phyloP scores from a whole-genome alignment of 1,284 basidiomycete species.

The Ustilago shanxiensis region DNA sequence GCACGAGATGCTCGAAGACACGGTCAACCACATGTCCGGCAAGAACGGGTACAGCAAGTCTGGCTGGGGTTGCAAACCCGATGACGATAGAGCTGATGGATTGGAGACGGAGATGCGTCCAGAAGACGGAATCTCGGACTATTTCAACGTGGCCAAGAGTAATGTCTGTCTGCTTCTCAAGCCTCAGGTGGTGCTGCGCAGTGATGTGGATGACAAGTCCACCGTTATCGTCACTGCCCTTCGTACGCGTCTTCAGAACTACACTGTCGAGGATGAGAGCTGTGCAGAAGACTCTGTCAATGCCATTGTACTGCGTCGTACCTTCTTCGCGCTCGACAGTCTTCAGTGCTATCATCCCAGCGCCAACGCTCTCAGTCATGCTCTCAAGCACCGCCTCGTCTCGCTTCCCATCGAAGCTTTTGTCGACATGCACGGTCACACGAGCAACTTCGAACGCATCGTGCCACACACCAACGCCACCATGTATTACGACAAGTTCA shows the following conservation, averaged over 20 bases:
- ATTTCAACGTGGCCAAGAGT: constrained; percentile 74
- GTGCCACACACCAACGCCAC: constrained; percentile 89
- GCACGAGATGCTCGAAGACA: constrained; percentile 66
- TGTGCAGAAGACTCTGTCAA: constrained; percentile 87
- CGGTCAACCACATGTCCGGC: constrained; percentile 51
- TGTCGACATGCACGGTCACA: constrained; percentile 47
- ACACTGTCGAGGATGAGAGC: constrained; percentile 82
- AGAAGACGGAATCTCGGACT: constrained; percentile 69
- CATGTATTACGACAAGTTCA: constrained; percentile 94
- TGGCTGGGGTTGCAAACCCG: constrained; percentile 27
- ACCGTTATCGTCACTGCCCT: constrained; percentile 85
- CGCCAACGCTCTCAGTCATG: constrained; percentile 46
- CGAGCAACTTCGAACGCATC: constrained; percentile 77
- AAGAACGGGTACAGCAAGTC: constrained; percentile 35
- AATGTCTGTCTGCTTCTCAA: constrained; percentile 88
- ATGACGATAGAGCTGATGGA: constrained; percentile 8
- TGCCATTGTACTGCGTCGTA: constrained; percentile 86
- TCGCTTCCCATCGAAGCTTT: constrained; percentile 85
- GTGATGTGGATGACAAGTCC: constrained; percentile 76
- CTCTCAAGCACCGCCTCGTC: constrained; percentile 69
- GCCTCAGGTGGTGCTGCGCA: constrained; percentile 87
- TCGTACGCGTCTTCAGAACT: constrained; percentile 84
- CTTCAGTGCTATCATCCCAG: constrained; percentile 88
- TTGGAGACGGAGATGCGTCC: constrained; percentile 35
- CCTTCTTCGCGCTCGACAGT: constrained; percentile 80